Evolutionary conservation across 2,329 filamentous ascomycete species (phyloP).

Genomic region (Venturia nashicola): DNA sequence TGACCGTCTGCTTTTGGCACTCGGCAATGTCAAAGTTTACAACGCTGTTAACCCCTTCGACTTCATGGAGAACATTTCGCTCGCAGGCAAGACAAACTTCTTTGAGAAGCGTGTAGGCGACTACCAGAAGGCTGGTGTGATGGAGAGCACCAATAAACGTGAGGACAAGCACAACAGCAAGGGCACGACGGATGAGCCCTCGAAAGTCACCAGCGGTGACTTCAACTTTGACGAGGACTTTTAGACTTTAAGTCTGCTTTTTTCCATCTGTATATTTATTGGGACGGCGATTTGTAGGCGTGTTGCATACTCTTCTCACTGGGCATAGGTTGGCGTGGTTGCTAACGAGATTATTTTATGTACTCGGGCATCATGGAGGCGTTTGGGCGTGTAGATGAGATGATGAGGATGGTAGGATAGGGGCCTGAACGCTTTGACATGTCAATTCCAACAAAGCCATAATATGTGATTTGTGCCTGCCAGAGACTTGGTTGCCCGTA

Average conservation of each 20-base stretch:
- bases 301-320: slow-evolving; percentile 1
- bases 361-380: not conserved
- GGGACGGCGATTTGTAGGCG: not conserved
- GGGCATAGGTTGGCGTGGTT: not conserved
- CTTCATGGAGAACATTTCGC: slow-evolving; percentile 99
- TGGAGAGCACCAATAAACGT: slow-evolving; percentile 73
- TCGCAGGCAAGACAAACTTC: slow-evolving; percentile 99
- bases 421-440: not conserved
- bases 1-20: slow-evolving; percentile 81
- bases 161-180: slow-evolving; percentile 37
- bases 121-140: slow-evolving; percentile 99
- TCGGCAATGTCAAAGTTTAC: slow-evolving; percentile 92
- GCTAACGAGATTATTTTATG: not conserved
- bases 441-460: not conserved
- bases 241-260: slow-evolving; percentile 38
- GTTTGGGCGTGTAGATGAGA: not conserved
- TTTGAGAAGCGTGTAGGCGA: slow-evolving; percentile 99
- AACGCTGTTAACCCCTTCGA: slow-evolving; percentile 92
- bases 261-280: not conserved
- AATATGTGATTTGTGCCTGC: not conserved
- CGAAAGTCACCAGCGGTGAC: slow-evolving; percentile 49
- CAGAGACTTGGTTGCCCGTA: no score
- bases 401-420: not conserved
- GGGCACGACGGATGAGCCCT: slow-evolving; percentile 24
- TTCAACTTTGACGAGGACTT: slow-evolving; percentile 97